Conservation (phyloP, 2,329 filamentous ascomycete genomes). For the Verticillium nonalfalfae region DNA sequence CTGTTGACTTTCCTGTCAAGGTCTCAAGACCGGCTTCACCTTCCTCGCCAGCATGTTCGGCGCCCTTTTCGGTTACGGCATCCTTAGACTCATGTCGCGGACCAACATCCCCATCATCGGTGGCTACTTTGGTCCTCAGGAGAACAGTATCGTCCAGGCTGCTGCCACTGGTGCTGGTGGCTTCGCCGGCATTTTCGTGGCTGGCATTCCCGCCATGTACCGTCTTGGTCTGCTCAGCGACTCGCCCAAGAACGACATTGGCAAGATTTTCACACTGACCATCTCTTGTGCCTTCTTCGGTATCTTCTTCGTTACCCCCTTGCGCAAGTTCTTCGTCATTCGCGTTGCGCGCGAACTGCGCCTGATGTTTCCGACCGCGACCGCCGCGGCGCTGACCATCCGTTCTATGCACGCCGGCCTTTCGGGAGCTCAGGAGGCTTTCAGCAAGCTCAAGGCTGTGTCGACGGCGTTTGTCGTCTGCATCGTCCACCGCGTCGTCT, state of each 20-base stretch:
- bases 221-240: slow-evolving; percentile 42
- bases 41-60: slow-evolving; percentile 41
- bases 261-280: slow-evolving; percentile 52
- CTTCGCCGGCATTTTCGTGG: slow-evolving; percentile 50
- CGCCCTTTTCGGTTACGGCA: slow-evolving; percentile 53
- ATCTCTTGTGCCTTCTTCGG: slow-evolving; percentile 58
- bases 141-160: slow-evolving; percentile 58
- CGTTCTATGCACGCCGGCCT: slow-evolving; percentile 55
- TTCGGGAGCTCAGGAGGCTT: slow-evolving; percentile 42
- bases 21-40: slow-evolving; percentile 45
- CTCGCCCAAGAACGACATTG: slow-evolving; percentile 48
- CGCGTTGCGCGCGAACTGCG: slow-evolving; percentile 55
- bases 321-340: slow-evolving; percentile 64
- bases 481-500: slow-evolving; percentile 46
- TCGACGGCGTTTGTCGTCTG: slow-evolving; percentile 42
- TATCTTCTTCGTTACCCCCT: slow-evolving; percentile 55
- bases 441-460: slow-evolving; percentile 51
- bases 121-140: slow-evolving; percentile 50
- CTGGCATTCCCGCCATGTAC: slow-evolving; percentile 55
- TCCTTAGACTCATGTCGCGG: slow-evolving; percentile 48
- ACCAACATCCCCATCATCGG: slow-evolving; percentile 44
- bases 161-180: slow-evolving; percentile 54
- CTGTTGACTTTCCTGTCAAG: slow-evolving; percentile 15
- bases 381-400: slow-evolving; percentile 56
- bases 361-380: slow-evolving; percentile 53